Percentiles rank a stretch among this genome's conserved stretches.
Conservation (phyloP, 208 protist species). For the Trypanosomatidae sp. region DNA sequence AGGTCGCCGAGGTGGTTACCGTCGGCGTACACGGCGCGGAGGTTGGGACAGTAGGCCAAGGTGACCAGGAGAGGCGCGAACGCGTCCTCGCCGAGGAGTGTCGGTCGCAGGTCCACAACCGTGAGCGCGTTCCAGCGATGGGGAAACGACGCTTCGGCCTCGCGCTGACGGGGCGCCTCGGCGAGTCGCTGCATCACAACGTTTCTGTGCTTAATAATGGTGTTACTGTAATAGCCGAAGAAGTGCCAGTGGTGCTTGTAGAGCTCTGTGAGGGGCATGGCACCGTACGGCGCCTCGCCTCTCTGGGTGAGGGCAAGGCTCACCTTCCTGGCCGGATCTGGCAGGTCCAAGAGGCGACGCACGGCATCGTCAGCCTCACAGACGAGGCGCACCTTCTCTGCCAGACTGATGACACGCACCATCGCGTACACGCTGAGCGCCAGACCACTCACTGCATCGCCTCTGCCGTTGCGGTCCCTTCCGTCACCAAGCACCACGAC, state of each 20-base stretch:
- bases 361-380: constrained; percentile 45
- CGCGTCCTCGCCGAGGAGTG: constrained; percentile 66
- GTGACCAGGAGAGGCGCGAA: constrained; percentile 68
- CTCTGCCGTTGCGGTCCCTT: background rate
- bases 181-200: constrained; percentile 31
- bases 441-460: constrained; percentile 3
- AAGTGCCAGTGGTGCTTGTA: constrained; percentile 71
- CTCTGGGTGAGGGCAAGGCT: constrained; percentile 28
- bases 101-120: constrained; percentile 46
- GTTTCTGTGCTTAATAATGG: constrained; percentile 29
- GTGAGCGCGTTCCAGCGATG: constrained; percentile 61
- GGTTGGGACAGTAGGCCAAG: constrained; percentile 63
- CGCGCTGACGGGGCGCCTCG: constrained; percentile 16
- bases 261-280: constrained; percentile 63
- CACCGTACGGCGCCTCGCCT: constrained; percentile 52
- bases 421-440: constrained; percentile 47
- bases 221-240: constrained; percentile 43
- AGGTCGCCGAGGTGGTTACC: constrained; percentile 68
- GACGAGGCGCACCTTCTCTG: constrained; percentile 40
- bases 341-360: constrained; percentile 26
- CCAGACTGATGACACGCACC: constrained; percentile 73
- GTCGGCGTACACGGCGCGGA: constrained; percentile 52
- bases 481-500: background rate
- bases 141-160: constrained; percentile 37
- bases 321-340: constrained; percentile 17